Evolutionary conservation across 1,284 basidiomycete genomes (phyloP), one percentile per base, ranked within the genome.

Genomic region (Anthracocystis setariae): DNA sequence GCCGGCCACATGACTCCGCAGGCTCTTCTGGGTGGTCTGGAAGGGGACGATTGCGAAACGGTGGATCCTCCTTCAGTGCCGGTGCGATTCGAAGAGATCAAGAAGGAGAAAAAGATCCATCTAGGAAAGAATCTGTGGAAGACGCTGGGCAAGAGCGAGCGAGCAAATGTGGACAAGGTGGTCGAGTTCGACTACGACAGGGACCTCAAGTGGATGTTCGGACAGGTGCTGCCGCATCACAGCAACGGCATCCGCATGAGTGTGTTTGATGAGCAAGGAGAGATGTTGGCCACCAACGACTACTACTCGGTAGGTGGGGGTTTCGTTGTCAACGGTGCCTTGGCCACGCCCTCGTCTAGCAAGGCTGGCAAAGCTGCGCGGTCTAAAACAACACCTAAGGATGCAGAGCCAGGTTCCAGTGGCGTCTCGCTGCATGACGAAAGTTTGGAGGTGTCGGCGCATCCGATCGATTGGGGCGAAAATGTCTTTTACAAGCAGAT

Each of bases 401-500:
- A 45, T 3, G 2, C 18, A 17, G 40, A 50, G 8, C 8, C 42
- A 1, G 27, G 17, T 9, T 17, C 43, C 8, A 21, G 20, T 17
- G 40, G 8, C 3, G 40, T 42, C 7, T 8, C 50, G 13, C 49
- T 58, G 17, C 42, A 52, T 44, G 54, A 55, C 27, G 57, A 53
- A 15, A 32, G 54, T 7, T 33, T 46, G 12, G 58, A 71, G 39
- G 39, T 66, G 13, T 49, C 62, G 3, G 58, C 63, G 1, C 69
- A 66, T 32, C 83, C 83, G 3, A 82, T 91, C 89, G 91, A 82
- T 42, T 73, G 74, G 74, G 90, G 93, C 77, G 94, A 98, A 84
- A 97, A 98, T 82, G 83, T 97, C 70, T 97, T 93, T 83, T 97
- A 97, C 87, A 93, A 93, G 82, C 90, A 92, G n/a, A 91, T 94